These are phyloP conservation scores for Hericium rajendrae DNA, from an alignment of 768 basidiomycete species.

Conservation along the genomic window DNA sequence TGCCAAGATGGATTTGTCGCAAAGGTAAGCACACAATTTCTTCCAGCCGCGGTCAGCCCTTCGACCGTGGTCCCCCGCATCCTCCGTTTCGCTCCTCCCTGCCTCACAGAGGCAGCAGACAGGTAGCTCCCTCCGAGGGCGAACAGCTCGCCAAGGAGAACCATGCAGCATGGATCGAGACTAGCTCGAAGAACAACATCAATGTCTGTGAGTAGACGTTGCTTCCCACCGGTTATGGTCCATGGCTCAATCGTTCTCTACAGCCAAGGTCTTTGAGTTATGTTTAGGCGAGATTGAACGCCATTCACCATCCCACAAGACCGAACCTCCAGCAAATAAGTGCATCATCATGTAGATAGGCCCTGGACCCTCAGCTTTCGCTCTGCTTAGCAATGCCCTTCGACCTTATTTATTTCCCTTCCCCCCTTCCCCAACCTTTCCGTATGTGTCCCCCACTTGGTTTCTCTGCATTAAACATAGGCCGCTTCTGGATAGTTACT, in stretches of 20 bases:
- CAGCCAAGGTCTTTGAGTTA: conserved; percentile 78
- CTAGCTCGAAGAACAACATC: conserved; percentile 76
- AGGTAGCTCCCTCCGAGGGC: conserved; percentile 68
- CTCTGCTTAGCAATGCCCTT: background rate
- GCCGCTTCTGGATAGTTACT: conserved; percentile 1
- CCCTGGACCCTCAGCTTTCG: background rate
- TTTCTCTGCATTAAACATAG: background rate
- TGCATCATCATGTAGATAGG: conserved; percentile 42
- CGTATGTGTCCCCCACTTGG: background rate
- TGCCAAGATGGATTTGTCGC: conserved; percentile 77
- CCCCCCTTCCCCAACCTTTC: background rate
- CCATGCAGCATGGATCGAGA: conserved; percentile 78
- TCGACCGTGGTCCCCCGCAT: conserved; percentile 1
- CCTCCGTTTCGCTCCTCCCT: background rate
- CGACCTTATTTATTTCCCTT: background rate
- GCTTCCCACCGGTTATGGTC: background rate
- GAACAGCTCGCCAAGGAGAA: conserved; percentile 63
- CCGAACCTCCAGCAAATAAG: conserved; percentile 32
- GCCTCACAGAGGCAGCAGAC: conserved; percentile 36
- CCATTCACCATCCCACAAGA: conserved; percentile 42
- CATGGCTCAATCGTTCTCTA: conserved; percentile 1
- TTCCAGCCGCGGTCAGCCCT: too few relatives aligned
- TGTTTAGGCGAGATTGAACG: conserved; percentile 80
- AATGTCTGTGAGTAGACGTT: conserved; percentile 66
- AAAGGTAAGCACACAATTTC: conserved; percentile 43